phyloP scores from a whole-genome alignment of 192 early-diverging fungal species.

The Funneliformis geosporum region DNA sequence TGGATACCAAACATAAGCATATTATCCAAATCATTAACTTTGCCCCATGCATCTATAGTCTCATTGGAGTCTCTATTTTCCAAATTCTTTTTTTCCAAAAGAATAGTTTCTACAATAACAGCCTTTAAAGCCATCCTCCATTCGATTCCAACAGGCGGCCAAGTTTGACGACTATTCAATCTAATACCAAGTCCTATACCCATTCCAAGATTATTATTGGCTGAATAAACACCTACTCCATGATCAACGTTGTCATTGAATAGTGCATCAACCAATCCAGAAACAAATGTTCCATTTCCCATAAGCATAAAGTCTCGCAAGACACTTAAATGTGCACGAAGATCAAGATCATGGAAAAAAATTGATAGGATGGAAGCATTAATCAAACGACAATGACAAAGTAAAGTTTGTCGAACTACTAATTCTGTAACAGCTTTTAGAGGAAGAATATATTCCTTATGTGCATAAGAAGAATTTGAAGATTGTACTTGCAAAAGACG shows the following conservation, averaged over 20 bases:
- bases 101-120: slow-evolving; percentile 34
- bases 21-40: slow-evolving; percentile 41
- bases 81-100: slow-evolving; percentile 20
- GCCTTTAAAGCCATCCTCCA: slow-evolving; percentile 35
- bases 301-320: slow-evolving; percentile 47
- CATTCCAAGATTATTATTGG: not conserved
- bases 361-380: slow-evolving; percentile 50
- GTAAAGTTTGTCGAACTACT: slow-evolving; percentile 8
- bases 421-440: slow-evolving; percentile 9
- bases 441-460: slow-evolving; percentile 28
- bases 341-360: slow-evolving; percentile 49
- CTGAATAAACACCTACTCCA: slow-evolving; percentile 2
- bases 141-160: slow-evolving; percentile 34
- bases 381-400: slow-evolving; percentile 33
- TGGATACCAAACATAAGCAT: slow-evolving; percentile 43
- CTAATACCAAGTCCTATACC: slow-evolving; percentile 24
- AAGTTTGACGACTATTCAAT: slow-evolving; percentile 22
- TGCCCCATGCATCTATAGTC: slow-evolving; percentile 20
- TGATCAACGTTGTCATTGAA: slow-evolving; percentile 42
- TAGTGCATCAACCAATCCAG: slow-evolving; percentile 40
- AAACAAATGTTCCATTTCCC: slow-evolving; percentile 46
- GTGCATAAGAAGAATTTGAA: not conserved
- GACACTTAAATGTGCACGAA: slow-evolving; percentile 44
- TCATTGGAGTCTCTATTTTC: slow-evolving; percentile 5
- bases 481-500: not conserved